phyloP scores from a whole-genome alignment of 2,329 filamentous ascomycete species.

The Colletotrichum sp. region DNA sequence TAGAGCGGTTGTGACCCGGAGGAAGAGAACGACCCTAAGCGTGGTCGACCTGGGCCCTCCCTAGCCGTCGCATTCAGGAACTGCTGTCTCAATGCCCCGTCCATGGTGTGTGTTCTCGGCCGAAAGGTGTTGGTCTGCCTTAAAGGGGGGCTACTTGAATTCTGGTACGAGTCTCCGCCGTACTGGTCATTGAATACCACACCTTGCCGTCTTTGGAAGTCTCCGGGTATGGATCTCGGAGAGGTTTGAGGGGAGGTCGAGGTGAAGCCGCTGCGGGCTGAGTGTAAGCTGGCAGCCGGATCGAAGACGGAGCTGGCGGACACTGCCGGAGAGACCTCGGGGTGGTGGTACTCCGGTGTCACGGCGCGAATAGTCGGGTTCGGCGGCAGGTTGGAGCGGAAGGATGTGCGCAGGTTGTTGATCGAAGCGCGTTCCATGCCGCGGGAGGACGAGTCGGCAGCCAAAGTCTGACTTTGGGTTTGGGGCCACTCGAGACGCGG shows the following conservation, averaged over 20 bases:
- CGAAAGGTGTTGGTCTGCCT: slow-evolving; percentile 43
- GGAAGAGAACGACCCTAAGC: slow-evolving; percentile 75
- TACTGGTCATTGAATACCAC: slow-evolving; percentile 65
- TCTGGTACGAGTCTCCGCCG: slow-evolving; percentile 52
- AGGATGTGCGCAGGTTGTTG: slow-evolving; percentile 37
- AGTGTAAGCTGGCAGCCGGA: slow-evolving; percentile 9
- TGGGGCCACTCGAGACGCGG: slow-evolving; percentile 37
- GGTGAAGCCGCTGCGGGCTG: slow-evolving; percentile 34
- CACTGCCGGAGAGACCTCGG: slow-evolving; percentile 1
- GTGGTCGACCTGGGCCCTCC: slow-evolving; percentile 57
- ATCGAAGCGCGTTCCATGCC: slow-evolving; percentile 39
- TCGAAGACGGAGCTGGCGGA: slow-evolving; percentile 10
- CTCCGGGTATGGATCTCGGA: slow-evolving; percentile 50
- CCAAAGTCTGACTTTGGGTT: slow-evolving; percentile 26
- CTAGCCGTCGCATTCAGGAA: slow-evolving; percentile 36
- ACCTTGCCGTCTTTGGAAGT: slow-evolving; percentile 58
- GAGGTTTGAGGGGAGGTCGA: slow-evolving; percentile 49
- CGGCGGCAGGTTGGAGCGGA: slow-evolving; percentile 32
- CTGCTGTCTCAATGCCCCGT: slow-evolving; percentile 57
- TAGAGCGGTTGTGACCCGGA: slow-evolving; percentile 58
- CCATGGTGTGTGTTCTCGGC: slow-evolving; percentile 64
- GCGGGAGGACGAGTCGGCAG: slow-evolving; percentile 19
- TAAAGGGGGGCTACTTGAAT: slow-evolving; percentile 40
- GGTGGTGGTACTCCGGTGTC: slow-evolving; percentile 60
- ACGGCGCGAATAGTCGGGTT: slow-evolving; percentile 65